These are phyloP conservation scores for Eutrema heterophyllum DNA, from an alignment of 345 rosid species.

Conservation along the genomic window DNA sequence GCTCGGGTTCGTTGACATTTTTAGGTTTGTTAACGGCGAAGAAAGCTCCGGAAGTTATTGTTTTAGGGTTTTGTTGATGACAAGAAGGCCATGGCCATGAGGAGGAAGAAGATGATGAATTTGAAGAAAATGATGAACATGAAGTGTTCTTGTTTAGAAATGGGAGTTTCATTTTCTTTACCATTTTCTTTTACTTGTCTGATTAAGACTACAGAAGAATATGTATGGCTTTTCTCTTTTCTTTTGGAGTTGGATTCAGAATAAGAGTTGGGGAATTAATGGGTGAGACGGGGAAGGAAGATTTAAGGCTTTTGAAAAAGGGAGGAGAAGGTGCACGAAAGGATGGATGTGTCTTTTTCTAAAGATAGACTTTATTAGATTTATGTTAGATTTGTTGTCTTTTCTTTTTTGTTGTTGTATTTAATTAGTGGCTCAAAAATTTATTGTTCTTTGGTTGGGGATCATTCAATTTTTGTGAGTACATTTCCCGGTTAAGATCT, in stretches of 20 bases:
- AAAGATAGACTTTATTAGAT: not conserved
- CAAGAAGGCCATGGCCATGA: constrained; percentile 26
- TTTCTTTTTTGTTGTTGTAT: not conserved
- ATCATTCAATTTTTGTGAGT: constrained; percentile 19
- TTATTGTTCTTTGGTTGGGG: constrained; percentile 25
- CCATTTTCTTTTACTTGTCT: not conserved
- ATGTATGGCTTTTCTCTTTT: not conserved
- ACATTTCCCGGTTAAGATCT: not conserved
- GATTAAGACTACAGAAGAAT: constrained; percentile 1
- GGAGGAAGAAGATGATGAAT: constrained; percentile 13
- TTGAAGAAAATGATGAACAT: constrained; percentile 12
- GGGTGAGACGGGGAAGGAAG: not conserved
- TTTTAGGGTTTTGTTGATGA: constrained; percentile 28
- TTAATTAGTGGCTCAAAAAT: constrained; percentile 18
- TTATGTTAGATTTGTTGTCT: not conserved
- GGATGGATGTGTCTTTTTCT: not conserved
- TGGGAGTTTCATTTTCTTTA: constrained; percentile 37
- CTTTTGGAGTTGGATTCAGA: not conserved
- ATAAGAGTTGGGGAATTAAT: not conserved
- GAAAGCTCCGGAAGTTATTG: constrained; percentile 29
- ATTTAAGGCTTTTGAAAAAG: constrained; percentile 23
- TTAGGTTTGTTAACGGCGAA: constrained; percentile 48
- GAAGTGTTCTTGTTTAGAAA: constrained; percentile 28
- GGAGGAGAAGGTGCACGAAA: not conserved
- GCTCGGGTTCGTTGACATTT: constrained; percentile 37